Base-by-base conservation (phyloP, 1,139 yeast species). In the Blastobotrys serpentis region DNA sequence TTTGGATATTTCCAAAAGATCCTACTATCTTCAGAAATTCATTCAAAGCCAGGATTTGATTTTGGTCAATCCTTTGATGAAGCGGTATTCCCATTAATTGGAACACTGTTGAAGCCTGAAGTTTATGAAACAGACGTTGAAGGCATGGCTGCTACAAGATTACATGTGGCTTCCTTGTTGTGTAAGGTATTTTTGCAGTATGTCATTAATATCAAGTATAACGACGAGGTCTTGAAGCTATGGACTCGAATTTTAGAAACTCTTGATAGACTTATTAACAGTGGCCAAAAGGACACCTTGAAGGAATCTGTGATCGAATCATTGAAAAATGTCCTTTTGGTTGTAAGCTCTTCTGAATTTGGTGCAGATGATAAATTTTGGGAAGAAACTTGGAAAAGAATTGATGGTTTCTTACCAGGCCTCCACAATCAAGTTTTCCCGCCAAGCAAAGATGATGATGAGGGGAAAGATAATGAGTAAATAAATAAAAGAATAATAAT, bases 121-220 rank as follows among this genome's bases (percentile, higher is more conserved):
- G 86, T 84, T 1, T 72, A 80, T 52, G 79, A 75, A 49, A 79
- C 86, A 1, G 94, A 85, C 61, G 72, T 75, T 1, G 63, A 65
- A 16, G 90, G 90, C 40, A 86, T 81, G 75, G 70, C 73, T 3
- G 74, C 74, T 49, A 84, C 89, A 0, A 84, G 86, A 51, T 70
- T 76, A 43, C 89, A 84, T 53, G 79, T 85, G 1, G 74, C 92
- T 47, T 74, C 81, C 10, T 66, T 87, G 43, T 72, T 84, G 11
- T 81, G 95, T 52, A 86, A 85, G 61, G 79, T 84, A 2, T 86
- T 86, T 60, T 68, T 90, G 55, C 83, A 82, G 47, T 81, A 78
- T 56, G 72, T 76, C 32, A 66, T 68, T 30, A 52, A 67, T 13
- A 70, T 52, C 14, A 54, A 55, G 33, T 44, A 44, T 45, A 52